Conservation (phyloP, 129 eudicot genomes). For the Flaveria trinervia region DNA sequence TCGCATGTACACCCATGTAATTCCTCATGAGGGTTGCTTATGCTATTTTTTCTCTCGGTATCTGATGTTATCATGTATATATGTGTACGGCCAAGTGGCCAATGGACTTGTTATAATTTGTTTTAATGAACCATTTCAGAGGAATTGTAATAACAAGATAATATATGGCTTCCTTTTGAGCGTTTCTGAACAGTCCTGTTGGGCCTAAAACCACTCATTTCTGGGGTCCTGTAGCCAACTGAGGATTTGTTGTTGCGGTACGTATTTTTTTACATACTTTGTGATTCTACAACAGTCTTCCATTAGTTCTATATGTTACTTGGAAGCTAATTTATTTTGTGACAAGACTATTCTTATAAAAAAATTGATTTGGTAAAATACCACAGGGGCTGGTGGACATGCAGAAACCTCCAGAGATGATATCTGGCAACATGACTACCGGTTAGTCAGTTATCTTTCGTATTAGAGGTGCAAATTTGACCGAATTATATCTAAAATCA, state of each 20-base stretch:
- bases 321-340: constrained; percentile 17
- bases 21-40: background rate
- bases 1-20: no score
- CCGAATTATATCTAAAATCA: background rate
- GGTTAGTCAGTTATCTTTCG: constrained; percentile 47
- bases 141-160: constrained; percentile 15
- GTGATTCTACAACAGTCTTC: background rate
- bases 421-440: constrained; percentile 89
- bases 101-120: constrained; percentile 22
- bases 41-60: background rate
- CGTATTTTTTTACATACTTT: constrained; percentile 19
- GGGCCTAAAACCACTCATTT: constrained; percentile 94
- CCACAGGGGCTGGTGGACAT: constrained; percentile 83
- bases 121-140: constrained; percentile 25
- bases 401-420: constrained; percentile 88
- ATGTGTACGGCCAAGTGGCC: background rate
- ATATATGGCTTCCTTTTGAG: constrained; percentile 68
- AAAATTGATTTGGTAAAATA: constrained; percentile 6
- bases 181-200: constrained; percentile 82
- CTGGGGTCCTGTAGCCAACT: constrained; percentile 90
- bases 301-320: background rate
- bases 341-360: constrained; percentile 2
- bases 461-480: background rate
- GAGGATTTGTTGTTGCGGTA: constrained; percentile 89
- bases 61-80: constrained; percentile 1